Conservation (phyloP, 257 asterid genomes). For the Pogostemon cablin region DNA sequence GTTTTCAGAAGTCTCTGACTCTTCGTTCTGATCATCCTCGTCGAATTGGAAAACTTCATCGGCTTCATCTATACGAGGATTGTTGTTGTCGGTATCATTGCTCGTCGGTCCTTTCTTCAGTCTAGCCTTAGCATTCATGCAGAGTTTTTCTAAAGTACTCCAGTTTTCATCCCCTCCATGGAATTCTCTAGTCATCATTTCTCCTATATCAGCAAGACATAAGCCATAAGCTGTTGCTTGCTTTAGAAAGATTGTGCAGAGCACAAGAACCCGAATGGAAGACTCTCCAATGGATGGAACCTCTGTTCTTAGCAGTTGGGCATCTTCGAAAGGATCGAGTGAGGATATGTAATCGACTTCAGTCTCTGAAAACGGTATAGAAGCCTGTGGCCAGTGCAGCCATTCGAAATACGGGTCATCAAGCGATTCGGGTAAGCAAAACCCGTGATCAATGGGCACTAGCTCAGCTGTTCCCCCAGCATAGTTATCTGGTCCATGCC, state of each 20-base stretch:
- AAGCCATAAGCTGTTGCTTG: slow-evolving; percentile 63
- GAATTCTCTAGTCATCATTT: slow-evolving; percentile 82
- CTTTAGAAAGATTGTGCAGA: slow-evolving; percentile 80
- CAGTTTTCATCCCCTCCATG: slow-evolving; percentile 65
- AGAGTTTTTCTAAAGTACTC: slow-evolving; percentile 72
- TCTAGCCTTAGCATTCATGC: slow-evolving; percentile 60
- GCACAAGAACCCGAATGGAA: slow-evolving; percentile 74
- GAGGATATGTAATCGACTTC: slow-evolving; percentile 68
- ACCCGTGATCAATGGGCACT: slow-evolving; percentile 94
- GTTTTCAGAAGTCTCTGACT: slow-evolving; percentile 24
- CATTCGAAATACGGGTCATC: slow-evolving; percentile 98
- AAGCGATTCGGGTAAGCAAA: slow-evolving; percentile 87
- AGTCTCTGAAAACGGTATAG: slow-evolving; percentile 77
- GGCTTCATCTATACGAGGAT: slow-evolving; percentile 38
- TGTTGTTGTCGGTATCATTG: slow-evolving; percentile 28
- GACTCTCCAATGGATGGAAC: slow-evolving; percentile 77
- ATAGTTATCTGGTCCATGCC: slow-evolving; percentile 52
- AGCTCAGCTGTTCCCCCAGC: slow-evolving; percentile 67
- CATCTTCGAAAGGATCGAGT: slow-evolving; percentile 83
- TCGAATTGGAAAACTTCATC: slow-evolving; percentile 55
- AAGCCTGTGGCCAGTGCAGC: slow-evolving; percentile 96
- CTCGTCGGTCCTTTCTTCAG: slow-evolving; percentile 32
- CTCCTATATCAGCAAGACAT: slow-evolving; percentile 88
- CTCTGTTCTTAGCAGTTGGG: slow-evolving; percentile 61
- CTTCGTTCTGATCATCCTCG: slow-evolving; percentile 30